A percentile compares a stretch with the other conserved stretches of the same genome.
Evolutionary conservation across 1,284 basidiomycete species (phyloP).

Genomic region (Puccinia hordei): DNA sequence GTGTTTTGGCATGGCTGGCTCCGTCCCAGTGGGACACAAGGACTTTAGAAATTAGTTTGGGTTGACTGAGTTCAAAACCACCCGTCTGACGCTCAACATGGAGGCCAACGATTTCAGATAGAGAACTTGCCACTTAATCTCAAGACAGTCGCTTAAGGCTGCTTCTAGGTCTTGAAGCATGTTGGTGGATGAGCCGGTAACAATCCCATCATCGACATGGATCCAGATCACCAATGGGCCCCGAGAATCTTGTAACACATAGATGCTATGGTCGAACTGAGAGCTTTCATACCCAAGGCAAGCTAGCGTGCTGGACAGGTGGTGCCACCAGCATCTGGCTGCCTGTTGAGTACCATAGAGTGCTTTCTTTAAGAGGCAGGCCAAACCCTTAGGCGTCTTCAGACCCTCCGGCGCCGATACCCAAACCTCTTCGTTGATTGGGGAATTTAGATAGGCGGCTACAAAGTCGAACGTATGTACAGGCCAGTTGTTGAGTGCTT

Average conservation of each 20-base stretch:
- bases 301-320: neutral
- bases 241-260: neutral
- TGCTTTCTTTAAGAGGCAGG: neutral
- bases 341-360: constrained; percentile 27
- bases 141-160: neutral
- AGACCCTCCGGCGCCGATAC: neutral
- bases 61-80: neutral
- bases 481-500: neutral
- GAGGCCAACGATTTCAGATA: neutral
- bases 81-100: neutral
- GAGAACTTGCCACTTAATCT: constrained; percentile 8
- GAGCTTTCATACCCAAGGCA: neutral
- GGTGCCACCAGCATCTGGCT: constrained; percentile 21
- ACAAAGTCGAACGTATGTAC: constrained; percentile 1
- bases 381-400: neutral
- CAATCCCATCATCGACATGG: constrained; percentile 19
- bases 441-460: neutral
- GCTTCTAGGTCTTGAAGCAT: neutral
- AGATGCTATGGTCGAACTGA: constrained; percentile 10
- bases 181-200: neutral
- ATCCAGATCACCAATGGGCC: neutral
- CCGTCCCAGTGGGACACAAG: neutral
- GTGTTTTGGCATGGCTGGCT: neutral
- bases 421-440: neutral
- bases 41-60: neutral